Evolutionary conservation across 139 green algal species (phyloP).

Genomic region (Tetradesmus lagerheimii): DNA sequence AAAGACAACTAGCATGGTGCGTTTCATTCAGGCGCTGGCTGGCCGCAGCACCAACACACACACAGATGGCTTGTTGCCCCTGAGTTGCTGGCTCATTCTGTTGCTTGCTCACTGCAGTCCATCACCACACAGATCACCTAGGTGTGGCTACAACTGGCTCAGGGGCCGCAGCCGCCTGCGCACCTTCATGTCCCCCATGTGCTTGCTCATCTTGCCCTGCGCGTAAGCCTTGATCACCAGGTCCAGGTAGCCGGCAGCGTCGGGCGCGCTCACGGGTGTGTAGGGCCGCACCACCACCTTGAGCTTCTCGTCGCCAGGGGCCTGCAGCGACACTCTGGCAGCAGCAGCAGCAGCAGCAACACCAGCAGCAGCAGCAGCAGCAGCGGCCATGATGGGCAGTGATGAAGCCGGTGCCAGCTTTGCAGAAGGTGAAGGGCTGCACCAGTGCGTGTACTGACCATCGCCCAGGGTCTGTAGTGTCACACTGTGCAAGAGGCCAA

Average conservation of each 20-base stretch:
- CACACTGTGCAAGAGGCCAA: background rate
- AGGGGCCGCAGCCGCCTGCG: background rate
- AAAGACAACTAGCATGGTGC: no score
- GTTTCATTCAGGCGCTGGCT: background rate
- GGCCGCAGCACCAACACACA: background rate
- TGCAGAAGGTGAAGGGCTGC: background rate
- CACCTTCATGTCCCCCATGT: conserved; percentile 71
- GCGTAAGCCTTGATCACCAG: conserved; percentile 65
- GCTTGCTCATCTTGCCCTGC: conserved; percentile 77
- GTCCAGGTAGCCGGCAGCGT: conserved; percentile 50
- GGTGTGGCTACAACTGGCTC: no score
- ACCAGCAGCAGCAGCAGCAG: background rate
- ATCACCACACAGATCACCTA: no score
- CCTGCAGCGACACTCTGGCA: conserved; percentile 61
- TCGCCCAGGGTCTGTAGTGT: background rate
- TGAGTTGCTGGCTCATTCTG: no score
- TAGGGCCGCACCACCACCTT: conserved; percentile 77
- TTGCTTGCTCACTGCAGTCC: no score
- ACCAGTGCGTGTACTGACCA: no score
- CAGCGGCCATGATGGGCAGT: no score
- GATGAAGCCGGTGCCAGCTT: background rate
- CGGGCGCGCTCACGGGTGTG: conserved; percentile 65
- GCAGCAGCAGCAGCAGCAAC: background rate
- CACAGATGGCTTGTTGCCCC: no score
- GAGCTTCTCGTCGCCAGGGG: conserved; percentile 64